A percentile compares a stretch with the other conserved stretches of the same genome.
Evolutionary conservation across 257 asterid species (phyloP).

Genomic region (Gentiana dahurica): DNA sequence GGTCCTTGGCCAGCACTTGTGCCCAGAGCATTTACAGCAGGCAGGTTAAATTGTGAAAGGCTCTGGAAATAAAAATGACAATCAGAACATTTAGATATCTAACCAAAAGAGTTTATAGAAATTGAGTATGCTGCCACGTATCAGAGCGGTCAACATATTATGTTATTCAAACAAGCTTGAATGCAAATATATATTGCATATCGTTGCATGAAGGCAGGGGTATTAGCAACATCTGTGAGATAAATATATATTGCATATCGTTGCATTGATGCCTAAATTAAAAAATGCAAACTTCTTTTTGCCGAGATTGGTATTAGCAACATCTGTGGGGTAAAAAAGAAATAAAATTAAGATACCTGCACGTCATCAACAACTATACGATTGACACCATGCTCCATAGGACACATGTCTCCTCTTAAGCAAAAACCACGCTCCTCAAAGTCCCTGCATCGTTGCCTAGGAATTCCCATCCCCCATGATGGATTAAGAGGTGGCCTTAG

Average conservation of each 20-base stretch:
- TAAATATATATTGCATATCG: too few species aligned
- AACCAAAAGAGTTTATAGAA: background rate
- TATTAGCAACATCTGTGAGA: too few species aligned
- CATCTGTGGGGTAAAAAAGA: background rate
- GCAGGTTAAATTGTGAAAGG: slow-evolving; percentile 36
- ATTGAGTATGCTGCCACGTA: background rate
- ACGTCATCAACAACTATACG: slow-evolving; percentile 98
- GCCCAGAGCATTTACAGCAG: slow-evolving; percentile 26
- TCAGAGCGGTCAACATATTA: background rate
- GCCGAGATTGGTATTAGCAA: too few species aligned
- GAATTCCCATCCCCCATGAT: slow-evolving; percentile 52
- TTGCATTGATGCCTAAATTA: too few species aligned
- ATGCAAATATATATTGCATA: background rate
- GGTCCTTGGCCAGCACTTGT: slow-evolving; percentile 29
- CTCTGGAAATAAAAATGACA: slow-evolving; percentile 21
- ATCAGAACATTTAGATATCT: background rate
- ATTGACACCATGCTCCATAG: slow-evolving; percentile 95
- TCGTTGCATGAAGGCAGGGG: background rate
- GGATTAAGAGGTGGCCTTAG: slow-evolving; percentile 55
- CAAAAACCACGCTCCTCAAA: slow-evolving; percentile 99
- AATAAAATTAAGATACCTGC: slow-evolving; percentile 46
- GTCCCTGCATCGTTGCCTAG: slow-evolving; percentile 85
- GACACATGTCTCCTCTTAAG: slow-evolving; percentile 98
- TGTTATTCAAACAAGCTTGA: too few species aligned
- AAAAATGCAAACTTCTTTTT: too few species aligned